phyloP scores from a whole-genome alignment of 805 yeast species.

The Starmerella etchellsii region DNA sequence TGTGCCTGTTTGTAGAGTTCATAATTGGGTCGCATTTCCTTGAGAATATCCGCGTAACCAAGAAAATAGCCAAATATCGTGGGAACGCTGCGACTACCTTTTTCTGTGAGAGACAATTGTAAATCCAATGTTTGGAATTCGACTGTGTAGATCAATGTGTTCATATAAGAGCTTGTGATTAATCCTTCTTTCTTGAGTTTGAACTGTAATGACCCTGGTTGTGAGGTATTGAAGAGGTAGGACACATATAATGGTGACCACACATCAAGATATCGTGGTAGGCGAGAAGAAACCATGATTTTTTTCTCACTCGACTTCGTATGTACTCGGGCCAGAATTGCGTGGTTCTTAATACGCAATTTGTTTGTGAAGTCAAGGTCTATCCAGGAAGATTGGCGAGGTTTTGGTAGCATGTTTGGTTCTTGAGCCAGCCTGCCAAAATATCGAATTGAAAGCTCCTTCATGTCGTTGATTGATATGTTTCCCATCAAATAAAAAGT shows the following conservation, averaged over 20 bases:
- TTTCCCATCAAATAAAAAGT: too few species aligned
- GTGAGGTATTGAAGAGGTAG: not conserved
- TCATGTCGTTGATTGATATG: too few species aligned
- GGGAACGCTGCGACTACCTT: too few species aligned
- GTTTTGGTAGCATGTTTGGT: not conserved
- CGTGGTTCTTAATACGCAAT: too few species aligned
- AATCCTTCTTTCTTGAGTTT: not conserved
- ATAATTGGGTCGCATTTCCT: not conserved
- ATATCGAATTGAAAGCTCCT: too few species aligned
- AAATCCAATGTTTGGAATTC: too few species aligned
- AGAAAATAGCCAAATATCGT: too few species aligned
- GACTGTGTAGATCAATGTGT: too few species aligned
- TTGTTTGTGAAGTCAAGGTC: too few species aligned
- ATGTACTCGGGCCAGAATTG: not conserved
- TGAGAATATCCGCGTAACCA: not conserved
- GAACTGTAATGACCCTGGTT: not conserved
- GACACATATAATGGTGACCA: not conserved
- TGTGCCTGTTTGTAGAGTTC: not conserved
- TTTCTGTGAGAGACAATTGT: too few species aligned
- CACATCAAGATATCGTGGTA: not conserved
- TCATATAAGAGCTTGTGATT: too few species aligned
- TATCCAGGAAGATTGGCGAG: too few species aligned
- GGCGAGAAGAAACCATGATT: not conserved
- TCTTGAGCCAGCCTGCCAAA: not conserved
- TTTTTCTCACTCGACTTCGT: not conserved